These are phyloP conservation scores for Drosera capensis DNA, from an alignment of 148 eudicot species.

Conservation along the genomic window DNA sequence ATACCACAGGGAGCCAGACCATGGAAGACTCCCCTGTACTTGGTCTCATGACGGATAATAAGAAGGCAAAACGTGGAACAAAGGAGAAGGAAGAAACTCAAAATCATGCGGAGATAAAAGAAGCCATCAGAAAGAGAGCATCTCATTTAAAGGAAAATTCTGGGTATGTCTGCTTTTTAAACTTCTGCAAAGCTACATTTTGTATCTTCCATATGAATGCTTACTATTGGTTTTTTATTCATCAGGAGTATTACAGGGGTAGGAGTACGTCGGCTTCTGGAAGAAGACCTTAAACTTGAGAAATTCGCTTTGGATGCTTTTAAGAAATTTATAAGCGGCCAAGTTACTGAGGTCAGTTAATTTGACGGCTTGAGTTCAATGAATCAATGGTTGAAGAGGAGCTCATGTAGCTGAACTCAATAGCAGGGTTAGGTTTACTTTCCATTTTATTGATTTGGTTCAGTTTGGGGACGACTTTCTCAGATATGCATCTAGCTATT, in stretches of 20 bases:
- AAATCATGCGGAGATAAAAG: constrained; percentile 30
- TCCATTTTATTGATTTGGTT: too few species aligned
- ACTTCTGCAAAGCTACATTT: too few species aligned
- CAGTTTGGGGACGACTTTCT: neutral
- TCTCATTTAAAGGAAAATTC: constrained; percentile 55
- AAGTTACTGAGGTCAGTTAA: constrained; percentile 54
- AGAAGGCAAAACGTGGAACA: constrained; percentile 25
- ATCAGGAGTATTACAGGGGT: constrained; percentile 48
- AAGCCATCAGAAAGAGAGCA: constrained; percentile 59
- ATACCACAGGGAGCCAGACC: constrained; percentile 27
- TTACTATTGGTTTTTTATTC: constrained; percentile 6
- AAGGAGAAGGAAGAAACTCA: constrained; percentile 19
- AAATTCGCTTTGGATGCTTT: constrained; percentile 52
- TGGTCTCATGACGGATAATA: constrained; percentile 52
- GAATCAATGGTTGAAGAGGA: too few species aligned
- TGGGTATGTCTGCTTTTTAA: constrained; percentile 67
- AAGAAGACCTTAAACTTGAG: constrained; percentile 69
- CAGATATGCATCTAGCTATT: neutral
- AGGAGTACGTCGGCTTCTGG: constrained; percentile 68
- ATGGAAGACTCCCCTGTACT: constrained; percentile 78
- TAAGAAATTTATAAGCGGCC: constrained; percentile 48
- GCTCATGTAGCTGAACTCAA: too few species aligned
- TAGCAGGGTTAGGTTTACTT: too few species aligned
- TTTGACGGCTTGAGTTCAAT: too few species aligned
- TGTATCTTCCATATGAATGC: too few species aligned